Base-by-base conservation (phyloP, 495 filamentous ascomycete genomes). In the Terfezia boudieri region DNA sequence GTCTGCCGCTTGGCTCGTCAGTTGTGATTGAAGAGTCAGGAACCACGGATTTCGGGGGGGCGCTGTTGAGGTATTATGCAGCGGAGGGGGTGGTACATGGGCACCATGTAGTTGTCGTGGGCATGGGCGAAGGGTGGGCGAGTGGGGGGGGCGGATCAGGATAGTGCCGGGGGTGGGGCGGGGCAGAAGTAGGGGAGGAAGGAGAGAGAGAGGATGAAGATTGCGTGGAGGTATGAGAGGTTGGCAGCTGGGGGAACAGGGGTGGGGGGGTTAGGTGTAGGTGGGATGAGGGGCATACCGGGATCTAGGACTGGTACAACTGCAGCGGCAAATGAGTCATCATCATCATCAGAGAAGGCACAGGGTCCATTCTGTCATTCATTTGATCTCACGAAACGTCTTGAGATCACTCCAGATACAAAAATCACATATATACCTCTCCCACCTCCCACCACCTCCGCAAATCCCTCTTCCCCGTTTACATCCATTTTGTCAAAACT, bases 161-260 rank as follows among this genome's bases (percentile, higher is more conserved):
- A 32, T 32, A 7, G 26, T 32, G 26, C 26, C 7, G 26, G n/a
- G n/a, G 26, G 26, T 7, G 37, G 59, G 69, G 60, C 69, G 51
- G 59, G 65, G 9, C 63, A 64, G 60, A 73, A 56, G 10, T 53
- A 64, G 67, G 49, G 67, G 65, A 23, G 57, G 35, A 57, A 57
- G 35, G 59, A 61, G 11, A 73, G 75, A 36, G 85, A 92, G 55
- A 82, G 78, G 66, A 98, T 98, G 90, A 95, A 94, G 70, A 98
- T 98, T 67, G 90, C 90, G 9, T 98, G 90, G 90, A 71, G 90
- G 67, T 98, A 98, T 69, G 88, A 95, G 66, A 76, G 80, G 17
- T 66, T 95, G 57, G 82, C 86, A 22, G 78, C 82, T 54, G 74
- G 77, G 69, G 69, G 77, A 26, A 53, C 71, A 73, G 43, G 71